Evolutionary conservation across 352 stramenopile species (phyloP).

Genomic region (Elongisporangium undulatum): DNA sequence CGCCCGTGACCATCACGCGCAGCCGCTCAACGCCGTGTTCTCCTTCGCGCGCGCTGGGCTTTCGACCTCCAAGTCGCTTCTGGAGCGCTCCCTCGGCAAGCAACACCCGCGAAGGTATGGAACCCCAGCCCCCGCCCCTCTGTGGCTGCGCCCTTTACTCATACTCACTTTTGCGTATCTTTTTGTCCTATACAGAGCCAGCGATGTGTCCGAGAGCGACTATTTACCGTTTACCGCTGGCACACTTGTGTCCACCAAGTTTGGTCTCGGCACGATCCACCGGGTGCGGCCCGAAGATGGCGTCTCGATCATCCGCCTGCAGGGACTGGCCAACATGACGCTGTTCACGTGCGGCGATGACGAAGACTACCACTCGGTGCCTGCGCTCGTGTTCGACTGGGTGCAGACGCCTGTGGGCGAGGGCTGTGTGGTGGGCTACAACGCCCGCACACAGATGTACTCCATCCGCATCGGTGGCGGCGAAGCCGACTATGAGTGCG

Average conservation of each 20-base stretch:
- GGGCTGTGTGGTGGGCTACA: constrained; percentile 47
- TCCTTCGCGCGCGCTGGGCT: constrained; percentile 52
- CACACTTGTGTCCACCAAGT: constrained; percentile 52
- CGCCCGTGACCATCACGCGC: background rate
- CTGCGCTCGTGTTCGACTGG: constrained; percentile 49
- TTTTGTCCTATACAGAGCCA: constrained; percentile 18
- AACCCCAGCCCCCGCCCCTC: background rate
- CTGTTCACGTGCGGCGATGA: constrained; percentile 28
- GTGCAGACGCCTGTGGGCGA: constrained; percentile 54
- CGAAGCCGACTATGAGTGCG: constrained; percentile 32
- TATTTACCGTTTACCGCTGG: constrained; percentile 29
- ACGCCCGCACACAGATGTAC: constrained; percentile 48
- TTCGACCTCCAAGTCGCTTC: constrained; percentile 43
- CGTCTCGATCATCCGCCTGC: constrained; percentile 44
- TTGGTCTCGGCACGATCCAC: constrained; percentile 60
- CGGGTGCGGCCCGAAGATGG: constrained; percentile 43
- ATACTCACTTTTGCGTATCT: background rate
- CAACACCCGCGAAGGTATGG: constrained; percentile 13
- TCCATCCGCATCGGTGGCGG: constrained; percentile 31
- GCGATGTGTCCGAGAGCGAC: constrained; percentile 39
- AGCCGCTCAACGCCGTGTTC: constrained; percentile 33
- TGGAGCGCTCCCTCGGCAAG: constrained; percentile 14
- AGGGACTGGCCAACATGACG: constrained; percentile 24
- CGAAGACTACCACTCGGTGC: constrained; percentile 46
- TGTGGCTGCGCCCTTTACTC: background rate